Percentiles rank a stretch among this genome's conserved stretches.
Conservation (phyloP, 768 basidiomycete genomes). For the Pleurotus pulmonarius region DNA sequence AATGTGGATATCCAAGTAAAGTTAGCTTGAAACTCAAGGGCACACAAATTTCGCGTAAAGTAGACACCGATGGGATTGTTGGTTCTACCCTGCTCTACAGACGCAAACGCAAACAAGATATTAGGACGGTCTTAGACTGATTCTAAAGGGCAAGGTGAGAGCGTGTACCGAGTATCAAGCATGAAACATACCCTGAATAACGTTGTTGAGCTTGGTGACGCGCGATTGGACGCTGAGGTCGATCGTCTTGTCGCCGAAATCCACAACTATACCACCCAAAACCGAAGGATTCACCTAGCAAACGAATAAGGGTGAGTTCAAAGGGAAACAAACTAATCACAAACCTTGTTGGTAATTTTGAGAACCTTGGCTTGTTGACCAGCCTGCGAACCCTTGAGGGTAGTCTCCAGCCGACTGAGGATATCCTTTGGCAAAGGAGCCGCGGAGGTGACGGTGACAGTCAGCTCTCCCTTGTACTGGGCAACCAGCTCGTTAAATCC, state of each 20-base stretch:
- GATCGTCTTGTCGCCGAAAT: constrained; percentile 98
- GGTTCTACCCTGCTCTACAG: constrained; percentile 13
- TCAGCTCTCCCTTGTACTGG: constrained; percentile 89
- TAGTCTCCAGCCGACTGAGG: constrained; percentile 73
- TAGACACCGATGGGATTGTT: constrained; percentile 13
- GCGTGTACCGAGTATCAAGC: background rate
- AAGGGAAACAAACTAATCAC: constrained; percentile 13
- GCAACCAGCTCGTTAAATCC: constrained; percentile 89
- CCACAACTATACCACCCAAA: constrained; percentile 89
- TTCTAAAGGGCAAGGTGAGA: constrained; percentile 22
- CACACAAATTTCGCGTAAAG: constrained; percentile 7
- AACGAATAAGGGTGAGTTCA: constrained; percentile 9
- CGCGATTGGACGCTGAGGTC: constrained; percentile 93
- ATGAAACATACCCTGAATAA: constrained; percentile 67
- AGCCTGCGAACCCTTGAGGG: constrained; percentile 82
- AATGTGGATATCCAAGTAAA: too few species aligned
- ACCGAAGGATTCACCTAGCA: constrained; percentile 85
- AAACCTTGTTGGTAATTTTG: constrained; percentile 89
- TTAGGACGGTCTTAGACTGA: constrained; percentile 26
- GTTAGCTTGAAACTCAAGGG: too few species aligned
- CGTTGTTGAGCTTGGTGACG: constrained; percentile 91
- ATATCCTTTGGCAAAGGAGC: constrained; percentile 74
- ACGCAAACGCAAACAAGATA: background rate
- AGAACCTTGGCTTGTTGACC: constrained; percentile 85
- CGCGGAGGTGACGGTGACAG: constrained; percentile 89